Evolutionary conservation across 352 stramenopile genomes (phyloP).

Genomic region (Phytophthora uliginosa): DNA sequence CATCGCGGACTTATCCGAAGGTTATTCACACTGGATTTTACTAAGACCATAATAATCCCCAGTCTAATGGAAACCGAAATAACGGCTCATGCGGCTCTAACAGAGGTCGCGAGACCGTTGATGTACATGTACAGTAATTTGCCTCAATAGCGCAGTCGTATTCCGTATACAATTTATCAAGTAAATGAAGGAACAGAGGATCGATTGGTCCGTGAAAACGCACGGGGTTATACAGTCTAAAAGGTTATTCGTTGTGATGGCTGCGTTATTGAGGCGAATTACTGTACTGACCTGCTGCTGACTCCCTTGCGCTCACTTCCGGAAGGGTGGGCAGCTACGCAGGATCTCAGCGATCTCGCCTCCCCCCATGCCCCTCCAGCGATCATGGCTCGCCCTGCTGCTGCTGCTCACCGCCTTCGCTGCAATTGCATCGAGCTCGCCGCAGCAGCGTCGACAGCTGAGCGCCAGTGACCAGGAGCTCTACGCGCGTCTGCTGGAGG

Average conservation of each 20-base stretch:
- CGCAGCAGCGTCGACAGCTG: conserved; percentile 28
- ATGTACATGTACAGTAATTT: too few species aligned
- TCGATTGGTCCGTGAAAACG: too few species aligned
- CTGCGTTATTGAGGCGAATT: too few species aligned
- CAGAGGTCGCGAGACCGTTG: background rate
- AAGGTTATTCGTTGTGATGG: too few species aligned
- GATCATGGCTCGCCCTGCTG: conserved; percentile 10
- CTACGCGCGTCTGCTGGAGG: conserved; percentile 30
- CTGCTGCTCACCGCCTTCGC: conserved; percentile 13
- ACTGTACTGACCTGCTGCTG: conserved; percentile 6
- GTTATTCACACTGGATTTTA: background rate
- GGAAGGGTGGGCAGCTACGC: conserved; percentile 9
- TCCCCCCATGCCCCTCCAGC: conserved; percentile 1
- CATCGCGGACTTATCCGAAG: conserved; percentile 15
- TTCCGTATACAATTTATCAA: too few species aligned
- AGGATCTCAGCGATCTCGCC: background rate
- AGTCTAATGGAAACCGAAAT: background rate
- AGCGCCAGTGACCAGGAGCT: conserved; percentile 27
- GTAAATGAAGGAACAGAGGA: too few species aligned
- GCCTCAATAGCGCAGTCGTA: too few species aligned
- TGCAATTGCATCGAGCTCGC: conserved; percentile 1
- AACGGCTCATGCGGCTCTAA: conserved; percentile 24
- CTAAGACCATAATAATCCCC: background rate
- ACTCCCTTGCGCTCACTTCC: conserved; percentile 19
- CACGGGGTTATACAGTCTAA: too few species aligned